phyloP scores from a whole-genome alignment of 257 asterid species.

The Nicotiana knightiana region DNA sequence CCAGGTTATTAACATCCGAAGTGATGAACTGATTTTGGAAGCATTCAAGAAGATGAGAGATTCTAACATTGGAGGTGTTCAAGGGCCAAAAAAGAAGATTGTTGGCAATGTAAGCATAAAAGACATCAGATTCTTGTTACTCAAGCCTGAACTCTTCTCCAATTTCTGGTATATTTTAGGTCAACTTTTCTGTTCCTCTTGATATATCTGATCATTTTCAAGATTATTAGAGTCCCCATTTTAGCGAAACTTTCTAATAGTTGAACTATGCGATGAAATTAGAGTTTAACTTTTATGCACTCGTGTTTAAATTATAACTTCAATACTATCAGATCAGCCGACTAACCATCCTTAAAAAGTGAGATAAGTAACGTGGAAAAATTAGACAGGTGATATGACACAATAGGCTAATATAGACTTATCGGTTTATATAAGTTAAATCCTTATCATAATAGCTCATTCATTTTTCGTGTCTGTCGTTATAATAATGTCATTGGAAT shows the following conservation, averaged over 20 bases:
- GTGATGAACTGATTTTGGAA: constrained; percentile 55
- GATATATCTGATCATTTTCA: neutral
- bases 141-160: constrained; percentile 63
- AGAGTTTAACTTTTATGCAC: neutral
- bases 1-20: constrained; percentile 52
- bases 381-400: too few species aligned
- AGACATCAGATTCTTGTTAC: constrained; percentile 74
- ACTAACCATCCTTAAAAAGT: neutral
- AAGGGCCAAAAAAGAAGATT: constrained; percentile 44
- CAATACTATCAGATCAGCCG: too few species aligned
- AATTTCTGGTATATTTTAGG: constrained; percentile 41
- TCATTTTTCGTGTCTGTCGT: too few species aligned
- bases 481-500: too few species aligned
- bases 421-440: too few species aligned
- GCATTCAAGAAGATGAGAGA: constrained; percentile 87
- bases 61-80: constrained; percentile 58
- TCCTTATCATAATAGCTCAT: neutral
- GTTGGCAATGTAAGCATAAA: constrained; percentile 71
- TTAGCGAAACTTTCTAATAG: neutral
- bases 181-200: neutral
- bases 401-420: too few species aligned
- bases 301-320: too few species aligned
- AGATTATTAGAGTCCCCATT: neutral
- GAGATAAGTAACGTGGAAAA: neutral
- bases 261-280: neutral